Percentiles rank a stretch among this genome's conserved stretches.
Conservation (phyloP, 768 basidiomycete genomes). For the Termitomyces sp. region DNA sequence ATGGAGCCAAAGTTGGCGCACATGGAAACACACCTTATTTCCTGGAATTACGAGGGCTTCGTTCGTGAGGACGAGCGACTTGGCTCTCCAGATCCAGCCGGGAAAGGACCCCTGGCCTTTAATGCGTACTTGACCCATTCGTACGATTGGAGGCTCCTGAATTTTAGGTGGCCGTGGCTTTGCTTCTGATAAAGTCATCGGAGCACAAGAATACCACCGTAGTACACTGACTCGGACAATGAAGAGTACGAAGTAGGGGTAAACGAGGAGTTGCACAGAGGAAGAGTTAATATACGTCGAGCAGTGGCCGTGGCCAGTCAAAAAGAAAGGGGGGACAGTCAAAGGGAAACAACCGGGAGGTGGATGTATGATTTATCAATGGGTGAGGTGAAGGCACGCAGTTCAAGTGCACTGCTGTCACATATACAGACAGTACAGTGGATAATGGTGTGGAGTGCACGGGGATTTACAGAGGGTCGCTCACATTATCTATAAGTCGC, state of each 20-base stretch:
- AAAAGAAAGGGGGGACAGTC: not conserved
- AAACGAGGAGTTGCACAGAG: not conserved
- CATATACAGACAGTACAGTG: conserved; percentile 9
- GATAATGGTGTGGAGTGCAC: conserved; percentile 6
- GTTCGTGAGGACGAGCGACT: conserved; percentile 20
- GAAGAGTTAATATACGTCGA: conserved; percentile 2
- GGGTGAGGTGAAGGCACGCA: not conserved
- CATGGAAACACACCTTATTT: conserved; percentile 14
- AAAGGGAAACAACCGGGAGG: not conserved
- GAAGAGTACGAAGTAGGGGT: not conserved
- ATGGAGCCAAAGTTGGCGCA: not conserved
- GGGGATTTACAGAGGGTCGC: conserved; percentile 10
- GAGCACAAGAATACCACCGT: not conserved
- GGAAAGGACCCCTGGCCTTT: conserved; percentile 15
- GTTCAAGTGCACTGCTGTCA: conserved; percentile 9
- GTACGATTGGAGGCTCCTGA: conserved; percentile 10
- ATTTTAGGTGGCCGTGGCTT: not conserved
- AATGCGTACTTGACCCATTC: conserved; percentile 16
- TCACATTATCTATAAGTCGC: conserved; percentile 4
- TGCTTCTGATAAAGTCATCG: not conserved
- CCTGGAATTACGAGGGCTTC: conserved; percentile 16
- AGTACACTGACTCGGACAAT: not conserved
- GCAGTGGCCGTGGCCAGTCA: not conserved
- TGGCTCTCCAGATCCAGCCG: conserved; percentile 19
- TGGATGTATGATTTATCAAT: not conserved